Evolutionary conservation across 805 yeast species (phyloP).

Genomic region (Ogataea thermomethanolica): DNA sequence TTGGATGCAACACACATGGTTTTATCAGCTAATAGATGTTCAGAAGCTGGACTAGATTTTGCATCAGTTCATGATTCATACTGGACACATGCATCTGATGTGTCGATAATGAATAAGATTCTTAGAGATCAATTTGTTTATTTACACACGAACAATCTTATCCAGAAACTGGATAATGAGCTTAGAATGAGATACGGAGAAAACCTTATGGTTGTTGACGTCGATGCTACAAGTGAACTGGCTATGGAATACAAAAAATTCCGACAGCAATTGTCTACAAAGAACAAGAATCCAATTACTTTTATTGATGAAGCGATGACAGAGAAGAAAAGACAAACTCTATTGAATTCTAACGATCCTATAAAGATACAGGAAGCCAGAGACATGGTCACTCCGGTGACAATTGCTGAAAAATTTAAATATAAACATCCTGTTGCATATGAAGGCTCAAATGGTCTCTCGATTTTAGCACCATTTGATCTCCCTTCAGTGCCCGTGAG

Average conservation of each 20-base stretch:
- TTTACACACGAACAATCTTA: conserved; percentile 70
- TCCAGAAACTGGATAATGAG: conserved; percentile 68
- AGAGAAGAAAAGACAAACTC: conserved; percentile 60
- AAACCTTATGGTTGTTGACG: conserved; percentile 56
- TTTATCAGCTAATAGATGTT: conserved; percentile 77
- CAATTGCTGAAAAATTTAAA: conserved; percentile 41
- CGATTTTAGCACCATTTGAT: conserved; percentile 61
- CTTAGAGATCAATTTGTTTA: conserved; percentile 77
- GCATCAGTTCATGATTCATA: conserved; percentile 97
- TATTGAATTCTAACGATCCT: conserved; percentile 52
- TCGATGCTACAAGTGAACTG: conserved; percentile 49
- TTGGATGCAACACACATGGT: conserved; percentile 97
- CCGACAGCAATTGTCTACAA: conserved; percentile 46
- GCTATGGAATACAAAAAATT: conserved; percentile 48
- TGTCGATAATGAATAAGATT: conserved; percentile 63
- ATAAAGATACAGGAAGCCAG: conserved; percentile 46
- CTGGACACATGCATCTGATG: conserved; percentile 94
- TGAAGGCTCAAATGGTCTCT: conserved; percentile 27
- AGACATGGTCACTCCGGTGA: conserved; percentile 65
- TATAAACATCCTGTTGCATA: conserved; percentile 18
- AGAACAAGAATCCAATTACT: conserved; percentile 49
- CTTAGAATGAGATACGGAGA: conserved; percentile 77
- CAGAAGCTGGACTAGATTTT: conserved; percentile 60
- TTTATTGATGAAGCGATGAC: conserved; percentile 69
- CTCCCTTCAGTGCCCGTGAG: conserved; percentile 72